Percentiles rank a stretch among this genome's conserved stretches.
These are phyloP conservation scores for Camellia oleifera DNA, from an alignment of 179 eudicot genomes.

Conservation along the genomic window DNA sequence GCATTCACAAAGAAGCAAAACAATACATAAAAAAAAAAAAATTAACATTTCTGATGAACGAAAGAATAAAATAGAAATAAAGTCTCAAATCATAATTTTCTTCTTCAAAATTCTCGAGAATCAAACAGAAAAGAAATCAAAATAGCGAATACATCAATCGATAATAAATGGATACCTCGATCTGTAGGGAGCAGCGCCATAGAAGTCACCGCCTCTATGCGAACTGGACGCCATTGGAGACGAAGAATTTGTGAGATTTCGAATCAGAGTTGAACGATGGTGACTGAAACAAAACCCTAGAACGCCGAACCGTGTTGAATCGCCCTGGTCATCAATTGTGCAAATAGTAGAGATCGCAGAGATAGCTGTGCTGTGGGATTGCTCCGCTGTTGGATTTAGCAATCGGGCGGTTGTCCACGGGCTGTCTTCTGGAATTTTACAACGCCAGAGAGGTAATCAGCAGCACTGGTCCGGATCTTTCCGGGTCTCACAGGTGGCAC, in stretches of 20 bases:
- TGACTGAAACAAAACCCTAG: no score
- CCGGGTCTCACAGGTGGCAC: no score
- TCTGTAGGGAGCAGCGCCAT: constrained; percentile 41
- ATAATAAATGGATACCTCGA: constrained; percentile 31
- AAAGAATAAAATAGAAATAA: background rate
- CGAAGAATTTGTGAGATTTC: background rate
- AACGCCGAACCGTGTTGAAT: no score
- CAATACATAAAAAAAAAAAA: background rate
- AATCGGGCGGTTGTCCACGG: no score
- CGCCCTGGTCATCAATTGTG: no score
- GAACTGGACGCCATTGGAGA: constrained; percentile 33
- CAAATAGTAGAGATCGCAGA: background rate
- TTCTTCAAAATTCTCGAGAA: no score
- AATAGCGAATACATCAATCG: no score
- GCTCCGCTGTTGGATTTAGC: background rate
- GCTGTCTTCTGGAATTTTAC: no score
- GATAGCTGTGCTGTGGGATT: background rate
- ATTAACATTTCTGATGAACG: background rate
- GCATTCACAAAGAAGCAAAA: background rate
- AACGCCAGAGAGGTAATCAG: no score
- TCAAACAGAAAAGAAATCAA: no score
- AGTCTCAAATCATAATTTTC: no score
- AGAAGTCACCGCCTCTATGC: constrained; percentile 36
- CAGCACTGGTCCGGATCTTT: no score
- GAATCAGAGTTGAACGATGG: background rate